A percentile compares a stretch with the other conserved stretches of the same genome.
Conservation (phyloP, 139 green algal species). For the Picochlorum sp. region DNA sequence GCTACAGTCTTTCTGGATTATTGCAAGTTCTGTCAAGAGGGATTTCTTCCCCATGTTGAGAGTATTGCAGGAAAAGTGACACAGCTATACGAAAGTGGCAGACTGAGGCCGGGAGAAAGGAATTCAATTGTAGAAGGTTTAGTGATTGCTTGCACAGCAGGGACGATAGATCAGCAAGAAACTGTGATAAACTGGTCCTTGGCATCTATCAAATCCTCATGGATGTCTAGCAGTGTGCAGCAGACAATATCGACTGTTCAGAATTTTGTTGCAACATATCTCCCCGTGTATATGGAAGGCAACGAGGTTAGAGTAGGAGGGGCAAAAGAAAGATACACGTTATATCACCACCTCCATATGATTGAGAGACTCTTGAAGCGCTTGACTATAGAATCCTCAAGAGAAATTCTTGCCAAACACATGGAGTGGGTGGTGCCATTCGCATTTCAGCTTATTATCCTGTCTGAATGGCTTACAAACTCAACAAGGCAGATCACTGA, state of each 20-base stretch:
- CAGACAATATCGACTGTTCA: constrained; percentile 31
- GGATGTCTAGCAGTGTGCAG: constrained; percentile 39
- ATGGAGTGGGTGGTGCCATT: constrained; percentile 39
- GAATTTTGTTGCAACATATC: constrained; percentile 37
- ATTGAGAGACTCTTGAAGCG: constrained; percentile 47
- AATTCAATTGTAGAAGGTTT: constrained; percentile 53
- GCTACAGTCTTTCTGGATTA: constrained; percentile 29
- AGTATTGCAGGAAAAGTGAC: constrained; percentile 39
- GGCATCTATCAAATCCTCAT: constrained; percentile 38
- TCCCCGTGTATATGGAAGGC: constrained; percentile 13
- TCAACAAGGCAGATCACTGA: constrained; percentile 16
- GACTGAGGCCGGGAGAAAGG: constrained; percentile 52
- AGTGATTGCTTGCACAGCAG: constrained; percentile 29
- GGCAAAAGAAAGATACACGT: constrained; percentile 37
- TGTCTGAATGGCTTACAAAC: constrained; percentile 47
- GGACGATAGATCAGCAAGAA: constrained; percentile 21
- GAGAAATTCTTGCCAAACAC: constrained; percentile 24
- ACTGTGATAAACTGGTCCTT: constrained; percentile 42
- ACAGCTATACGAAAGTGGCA: constrained; percentile 43
- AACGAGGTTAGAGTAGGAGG: not conserved
- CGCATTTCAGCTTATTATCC: constrained; percentile 24
- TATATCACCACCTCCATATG: constrained; percentile 66
- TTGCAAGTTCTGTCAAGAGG: constrained; percentile 37
- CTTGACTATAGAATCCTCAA: not conserved
- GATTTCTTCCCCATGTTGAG: constrained; percentile 53